These are phyloP conservation scores for Penicillium capsulatum DNA, from an alignment of 2,329 filamentous ascomycete species.

Conservation along the genomic window DNA sequence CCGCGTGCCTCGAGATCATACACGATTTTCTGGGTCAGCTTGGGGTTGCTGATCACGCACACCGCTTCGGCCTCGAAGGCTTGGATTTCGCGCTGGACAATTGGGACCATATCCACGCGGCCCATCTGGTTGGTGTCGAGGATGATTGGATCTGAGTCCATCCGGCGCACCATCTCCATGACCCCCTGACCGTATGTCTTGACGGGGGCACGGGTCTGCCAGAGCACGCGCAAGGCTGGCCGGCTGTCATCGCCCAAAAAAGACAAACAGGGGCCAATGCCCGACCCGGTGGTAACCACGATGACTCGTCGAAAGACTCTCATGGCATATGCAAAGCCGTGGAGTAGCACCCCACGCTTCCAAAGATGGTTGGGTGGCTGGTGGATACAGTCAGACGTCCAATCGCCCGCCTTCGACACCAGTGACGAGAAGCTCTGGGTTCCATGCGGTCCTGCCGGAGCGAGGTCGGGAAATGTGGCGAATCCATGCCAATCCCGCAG, in stretches of 20 bases:
- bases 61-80: slow-evolving; percentile 60
- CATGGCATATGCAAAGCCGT: slow-evolving; percentile 64
- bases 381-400: slow-evolving; percentile 63
- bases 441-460: slow-evolving; percentile 8
- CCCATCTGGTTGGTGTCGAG: slow-evolving; percentile 61
- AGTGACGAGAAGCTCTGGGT: slow-evolving; percentile 61
- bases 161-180: slow-evolving; percentile 51
- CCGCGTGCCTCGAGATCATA: slow-evolving; percentile 64
- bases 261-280: slow-evolving; percentile 65
- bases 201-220: slow-evolving; percentile 61
- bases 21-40: slow-evolving; percentile 63
- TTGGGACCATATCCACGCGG: slow-evolving; percentile 57
- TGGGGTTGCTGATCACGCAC: slow-evolving; percentile 68
- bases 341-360: slow-evolving; percentile 64
- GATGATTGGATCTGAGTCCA: slow-evolving; percentile 61
- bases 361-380: slow-evolving; percentile 60
- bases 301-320: slow-evolving; percentile 62
- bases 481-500: slow-evolving; percentile 72
- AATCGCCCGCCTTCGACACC: slow-evolving; percentile 70
- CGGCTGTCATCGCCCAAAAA: slow-evolving; percentile 51
- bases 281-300: slow-evolving; percentile 67
- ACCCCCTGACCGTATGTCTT: slow-evolving; percentile 60
- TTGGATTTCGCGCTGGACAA: slow-evolving; percentile 50
- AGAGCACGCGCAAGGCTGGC: slow-evolving; percentile 57
- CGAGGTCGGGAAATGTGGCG: slow-evolving; percentile 63